Evolutionary conservation across 331 rosid species (phyloP).

Genomic region (Quercus tomentella): DNA sequence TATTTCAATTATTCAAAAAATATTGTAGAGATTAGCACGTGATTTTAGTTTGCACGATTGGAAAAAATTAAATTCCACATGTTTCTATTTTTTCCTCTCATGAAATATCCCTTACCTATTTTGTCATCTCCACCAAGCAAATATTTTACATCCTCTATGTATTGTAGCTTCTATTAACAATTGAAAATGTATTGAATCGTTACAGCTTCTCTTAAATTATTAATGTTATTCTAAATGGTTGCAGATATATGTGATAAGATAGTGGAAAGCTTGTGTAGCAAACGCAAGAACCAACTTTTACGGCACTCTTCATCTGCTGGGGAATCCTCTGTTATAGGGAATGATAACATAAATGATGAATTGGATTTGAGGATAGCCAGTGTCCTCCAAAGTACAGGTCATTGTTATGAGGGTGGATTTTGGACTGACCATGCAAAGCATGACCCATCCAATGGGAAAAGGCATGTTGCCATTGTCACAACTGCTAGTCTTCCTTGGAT

Average conservation of each 20-base stretch:
- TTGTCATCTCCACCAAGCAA: background rate
- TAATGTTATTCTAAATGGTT: slow-evolving; percentile 23
- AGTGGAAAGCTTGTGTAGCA: slow-evolving; percentile 85
- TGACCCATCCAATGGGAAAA: slow-evolving; percentile 50
- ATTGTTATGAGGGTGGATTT: slow-evolving; percentile 80
- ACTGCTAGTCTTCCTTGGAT: slow-evolving; percentile 99
- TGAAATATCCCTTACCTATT: background rate
- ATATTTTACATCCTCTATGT: background rate
- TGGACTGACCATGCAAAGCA: slow-evolving; percentile 75
- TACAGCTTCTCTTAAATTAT: slow-evolving; percentile 10
- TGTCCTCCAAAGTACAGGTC: slow-evolving; percentile 96
- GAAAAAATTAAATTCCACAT: background rate
- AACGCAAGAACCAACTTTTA: slow-evolving; percentile 64
- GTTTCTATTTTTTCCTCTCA: background rate
- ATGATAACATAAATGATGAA: slow-evolving; percentile 71
- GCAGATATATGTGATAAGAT: slow-evolving; percentile 90
- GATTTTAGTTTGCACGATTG: background rate
- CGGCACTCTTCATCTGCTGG: slow-evolving; percentile 50
- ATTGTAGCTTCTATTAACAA: background rate
- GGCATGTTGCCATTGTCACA: slow-evolving; percentile 93
- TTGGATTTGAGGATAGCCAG: slow-evolving; percentile 85
- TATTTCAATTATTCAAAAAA: background rate
- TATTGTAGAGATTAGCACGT: background rate
- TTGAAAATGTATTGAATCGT: background rate
- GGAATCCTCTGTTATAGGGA: slow-evolving; percentile 61